Evolutionary conservation across 2,329 filamentous ascomycete species (phyloP), one percentile per base, ranked within the genome.

Genomic region (Colletotrichum zoysiae): DNA sequence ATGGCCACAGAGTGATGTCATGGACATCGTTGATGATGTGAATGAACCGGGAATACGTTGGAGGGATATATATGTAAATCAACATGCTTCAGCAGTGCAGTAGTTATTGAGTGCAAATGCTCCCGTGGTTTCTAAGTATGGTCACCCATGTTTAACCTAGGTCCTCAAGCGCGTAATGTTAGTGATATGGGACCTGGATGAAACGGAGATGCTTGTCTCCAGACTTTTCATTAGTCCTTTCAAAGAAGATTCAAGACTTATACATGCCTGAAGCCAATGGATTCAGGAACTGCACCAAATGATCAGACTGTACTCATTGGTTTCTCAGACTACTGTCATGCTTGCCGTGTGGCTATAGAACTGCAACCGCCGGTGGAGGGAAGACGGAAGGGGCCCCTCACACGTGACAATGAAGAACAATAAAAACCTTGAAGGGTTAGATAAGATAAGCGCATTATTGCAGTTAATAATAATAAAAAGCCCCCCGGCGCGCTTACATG

Each of bases 11-110:
- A 65, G 23, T 73, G 46, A 51, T 57, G 33, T 44, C 30, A 70
- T 53, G 65, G 65, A 74, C 73, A 63, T 70, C n/a, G 70, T 53
- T 56, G 62, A 65, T 42, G 62, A 33, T 60, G 62, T 65, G 55
- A 65, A 42, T 48, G 30, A n/a, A 18, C 18, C 11, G 23, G 26
- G 26, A 33, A 23, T 50, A 35, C 9, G 30, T 23, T 53, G 35
- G 46, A 26, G 33, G 18, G 42, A 12, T 12, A 20, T 30, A 30
- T 12, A 30, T 53, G 42, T 60, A 35, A 33, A 26, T 42, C 30
- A 42, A 26, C 30, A 42, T 23, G 53, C 18, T 23, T 18, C 40
- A 14, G 23, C 30, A n/a, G 38, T 42, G 9, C 42, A 59, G 16
- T 18, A 33, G 33, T 23, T 18, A 8, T 18, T 8, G 6, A 8